Conservation (phyloP, 805 yeast species). For the Starmerella bacillaris region DNA sequence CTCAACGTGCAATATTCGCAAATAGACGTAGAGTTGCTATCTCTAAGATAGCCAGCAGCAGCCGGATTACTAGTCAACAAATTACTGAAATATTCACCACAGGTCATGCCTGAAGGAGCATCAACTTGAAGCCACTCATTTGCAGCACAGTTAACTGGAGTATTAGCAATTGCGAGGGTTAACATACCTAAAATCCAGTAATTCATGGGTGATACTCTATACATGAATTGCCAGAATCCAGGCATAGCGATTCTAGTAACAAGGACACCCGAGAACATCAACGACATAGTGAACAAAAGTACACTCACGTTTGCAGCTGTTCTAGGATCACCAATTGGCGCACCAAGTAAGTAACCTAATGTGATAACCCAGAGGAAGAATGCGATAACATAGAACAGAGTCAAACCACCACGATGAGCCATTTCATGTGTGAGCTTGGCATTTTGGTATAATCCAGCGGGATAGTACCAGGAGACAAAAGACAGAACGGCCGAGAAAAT, state of each 20-base stretch:
- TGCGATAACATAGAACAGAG: constrained; percentile 32
- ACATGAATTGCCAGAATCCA: constrained; percentile 73
- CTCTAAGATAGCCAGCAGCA: constrained; percentile 36
- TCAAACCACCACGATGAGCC: constrained; percentile 33
- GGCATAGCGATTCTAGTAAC: constrained; percentile 45
- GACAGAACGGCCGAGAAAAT: constrained; percentile 33
- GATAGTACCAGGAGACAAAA: constrained; percentile 37
- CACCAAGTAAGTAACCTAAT: constrained; percentile 37
- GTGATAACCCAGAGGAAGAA: constrained; percentile 36
- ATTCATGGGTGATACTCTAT: constrained; percentile 51
- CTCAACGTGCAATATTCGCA: constrained; percentile 29
- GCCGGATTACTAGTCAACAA: constrained; percentile 25
- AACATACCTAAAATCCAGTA: constrained; percentile 47
- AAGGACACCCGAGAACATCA: constrained; percentile 53
- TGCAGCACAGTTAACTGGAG: constrained; percentile 32
- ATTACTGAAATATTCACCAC: constrained; percentile 35
- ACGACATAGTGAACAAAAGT: constrained; percentile 37
- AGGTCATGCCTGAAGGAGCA: constrained; percentile 47
- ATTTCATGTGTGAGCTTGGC: constrained; percentile 31
- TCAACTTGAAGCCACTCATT: constrained; percentile 33
- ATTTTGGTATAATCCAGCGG: constrained; percentile 27
- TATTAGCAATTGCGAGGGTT: constrained; percentile 31
- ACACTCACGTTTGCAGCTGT: constrained; percentile 46
- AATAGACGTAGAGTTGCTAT: constrained; percentile 30
- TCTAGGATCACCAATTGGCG: constrained; percentile 46